Evolutionary conservation across 192 early-diverging fungal species (phyloP).

Genomic region (Podila verticillata): DNA sequence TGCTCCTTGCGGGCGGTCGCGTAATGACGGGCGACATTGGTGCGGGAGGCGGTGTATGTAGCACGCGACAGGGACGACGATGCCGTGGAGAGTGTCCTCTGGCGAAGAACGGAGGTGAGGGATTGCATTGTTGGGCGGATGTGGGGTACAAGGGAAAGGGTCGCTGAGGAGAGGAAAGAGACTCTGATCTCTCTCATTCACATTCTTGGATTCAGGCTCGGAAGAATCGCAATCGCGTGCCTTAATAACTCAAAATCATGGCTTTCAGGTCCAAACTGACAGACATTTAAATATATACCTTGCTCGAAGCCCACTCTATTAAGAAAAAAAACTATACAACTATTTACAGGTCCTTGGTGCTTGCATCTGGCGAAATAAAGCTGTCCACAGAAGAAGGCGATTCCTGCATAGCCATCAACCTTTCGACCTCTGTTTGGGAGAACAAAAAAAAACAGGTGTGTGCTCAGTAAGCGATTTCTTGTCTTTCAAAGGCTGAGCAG

Average conservation of each 20-base stretch:
- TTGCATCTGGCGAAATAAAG: constrained; percentile 4
- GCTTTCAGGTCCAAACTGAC: too few relatives aligned
- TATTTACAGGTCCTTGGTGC: neutral
- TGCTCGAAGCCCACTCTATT: too few relatives aligned
- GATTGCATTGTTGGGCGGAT: constrained; percentile 18
- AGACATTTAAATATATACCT: too few relatives aligned
- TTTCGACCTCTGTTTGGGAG: constrained; percentile 33
- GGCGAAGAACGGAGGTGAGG: constrained; percentile 23
- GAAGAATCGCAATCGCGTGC: too few relatives aligned
- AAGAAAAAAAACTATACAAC: neutral
- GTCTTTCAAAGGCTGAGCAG: neutral
- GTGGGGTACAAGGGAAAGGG: neutral
- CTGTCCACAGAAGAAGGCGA: constrained; percentile 7
- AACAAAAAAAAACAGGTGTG: neutral
- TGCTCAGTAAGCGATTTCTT: neutral
- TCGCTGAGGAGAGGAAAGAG: too few relatives aligned
- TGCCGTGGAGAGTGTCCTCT: neutral
- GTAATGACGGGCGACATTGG: constrained; percentile 26
- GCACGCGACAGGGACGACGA: neutral
- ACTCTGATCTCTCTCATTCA: too few relatives aligned
- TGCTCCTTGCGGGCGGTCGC: constrained; percentile 44
- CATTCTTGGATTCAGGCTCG: too few relatives aligned
- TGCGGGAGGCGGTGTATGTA: constrained; percentile 1
- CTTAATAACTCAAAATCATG: too few relatives aligned
- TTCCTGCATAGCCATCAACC: constrained; percentile 39